These are phyloP conservation scores for Auxenochlorella pyrenoidosa DNA, from an alignment of 139 green algal species.

Conservation along the genomic window DNA sequence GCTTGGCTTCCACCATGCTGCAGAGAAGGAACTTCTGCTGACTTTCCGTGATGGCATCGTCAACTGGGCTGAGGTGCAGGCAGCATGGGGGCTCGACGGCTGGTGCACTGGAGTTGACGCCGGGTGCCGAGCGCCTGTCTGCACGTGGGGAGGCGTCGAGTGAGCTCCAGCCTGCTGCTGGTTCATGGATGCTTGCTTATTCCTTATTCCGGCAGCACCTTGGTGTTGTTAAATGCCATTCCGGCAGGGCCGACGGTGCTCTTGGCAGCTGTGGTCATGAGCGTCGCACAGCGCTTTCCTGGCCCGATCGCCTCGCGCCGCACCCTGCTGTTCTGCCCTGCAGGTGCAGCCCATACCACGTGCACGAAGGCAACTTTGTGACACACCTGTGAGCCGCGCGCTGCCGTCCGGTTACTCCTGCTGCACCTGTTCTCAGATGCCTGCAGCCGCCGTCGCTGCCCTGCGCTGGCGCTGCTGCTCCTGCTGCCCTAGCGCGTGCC, in stretches of 20 bases:
- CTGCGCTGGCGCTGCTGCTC: too few relatives aligned
- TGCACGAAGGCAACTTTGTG: slow-evolving; percentile 17
- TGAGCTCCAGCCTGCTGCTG: neutral
- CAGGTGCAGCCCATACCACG: slow-evolving; percentile 14
- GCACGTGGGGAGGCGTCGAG: slow-evolving; percentile 21
- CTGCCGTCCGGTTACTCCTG: too few relatives aligned
- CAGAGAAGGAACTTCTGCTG: slow-evolving; percentile 19
- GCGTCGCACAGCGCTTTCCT: too few relatives aligned
- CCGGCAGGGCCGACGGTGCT: too few relatives aligned
- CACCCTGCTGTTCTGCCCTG: neutral
- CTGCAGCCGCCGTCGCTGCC: too few relatives aligned
- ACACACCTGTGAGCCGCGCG: neutral
- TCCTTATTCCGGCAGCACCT: too few relatives aligned
- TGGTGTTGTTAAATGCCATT: too few relatives aligned
- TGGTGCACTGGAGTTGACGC: neutral
- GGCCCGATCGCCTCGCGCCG: too few relatives aligned
- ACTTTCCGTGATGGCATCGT: neutral
- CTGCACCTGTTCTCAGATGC: too few relatives aligned
- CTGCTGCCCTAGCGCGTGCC: too few relatives aligned
- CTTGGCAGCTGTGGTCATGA: too few relatives aligned
- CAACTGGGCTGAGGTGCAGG: slow-evolving; percentile 23
- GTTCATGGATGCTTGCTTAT: neutral
- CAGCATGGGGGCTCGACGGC: neutral
- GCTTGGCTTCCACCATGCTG: neutral
- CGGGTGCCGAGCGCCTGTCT: neutral